Evolutionary conservation across 2,329 filamentous ascomycete genomes (phyloP).

Genomic region (Fusarium globosum): DNA sequence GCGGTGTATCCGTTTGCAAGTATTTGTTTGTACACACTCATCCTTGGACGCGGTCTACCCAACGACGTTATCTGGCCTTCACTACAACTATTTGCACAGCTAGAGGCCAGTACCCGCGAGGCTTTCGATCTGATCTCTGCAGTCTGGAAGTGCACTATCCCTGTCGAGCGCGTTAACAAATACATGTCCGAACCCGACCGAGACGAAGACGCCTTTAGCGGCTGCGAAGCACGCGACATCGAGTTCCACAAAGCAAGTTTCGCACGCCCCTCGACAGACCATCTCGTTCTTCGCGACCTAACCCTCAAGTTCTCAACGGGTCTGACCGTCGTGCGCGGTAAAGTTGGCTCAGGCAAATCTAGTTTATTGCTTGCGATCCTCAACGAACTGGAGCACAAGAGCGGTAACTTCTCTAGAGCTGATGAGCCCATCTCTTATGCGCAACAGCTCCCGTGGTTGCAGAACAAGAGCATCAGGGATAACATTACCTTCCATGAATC

Average conservation of each 20-base stretch:
- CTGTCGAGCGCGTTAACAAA: slow-evolving; percentile 81
- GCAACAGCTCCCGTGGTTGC: slow-evolving; percentile 72
- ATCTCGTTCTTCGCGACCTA: slow-evolving; percentile 61
- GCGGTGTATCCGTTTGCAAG: slow-evolving; percentile 82
- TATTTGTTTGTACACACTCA: slow-evolving; percentile 82
- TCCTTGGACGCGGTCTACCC: slow-evolving; percentile 74
- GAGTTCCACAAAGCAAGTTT: slow-evolving; percentile 75
- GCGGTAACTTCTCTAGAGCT: slow-evolving; percentile 60
- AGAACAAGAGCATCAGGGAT: slow-evolving; percentile 72
- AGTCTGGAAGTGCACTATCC: slow-evolving; percentile 83
- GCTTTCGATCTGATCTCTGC: slow-evolving; percentile 80
- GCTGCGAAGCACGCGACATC: slow-evolving; percentile 53
- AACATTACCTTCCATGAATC: slow-evolving; percentile 72
- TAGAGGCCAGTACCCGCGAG: slow-evolving; percentile 79
- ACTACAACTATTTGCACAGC: slow-evolving; percentile 80
- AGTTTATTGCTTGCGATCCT: slow-evolving; percentile 69
- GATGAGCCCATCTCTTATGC: slow-evolving; percentile 65
- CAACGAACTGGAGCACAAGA: slow-evolving; percentile 74
- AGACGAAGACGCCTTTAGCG: slow-evolving; percentile 58
- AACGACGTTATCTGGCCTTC: slow-evolving; percentile 90
- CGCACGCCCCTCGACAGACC: slow-evolving; percentile 77
- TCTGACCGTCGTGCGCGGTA: slow-evolving; percentile 67
- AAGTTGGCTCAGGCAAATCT: slow-evolving; percentile 71
- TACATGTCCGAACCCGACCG: slow-evolving; percentile 91
- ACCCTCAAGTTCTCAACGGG: slow-evolving; percentile 60